Conservation (phyloP, 805 yeast species). For the Myxozyma nipponensis region DNA sequence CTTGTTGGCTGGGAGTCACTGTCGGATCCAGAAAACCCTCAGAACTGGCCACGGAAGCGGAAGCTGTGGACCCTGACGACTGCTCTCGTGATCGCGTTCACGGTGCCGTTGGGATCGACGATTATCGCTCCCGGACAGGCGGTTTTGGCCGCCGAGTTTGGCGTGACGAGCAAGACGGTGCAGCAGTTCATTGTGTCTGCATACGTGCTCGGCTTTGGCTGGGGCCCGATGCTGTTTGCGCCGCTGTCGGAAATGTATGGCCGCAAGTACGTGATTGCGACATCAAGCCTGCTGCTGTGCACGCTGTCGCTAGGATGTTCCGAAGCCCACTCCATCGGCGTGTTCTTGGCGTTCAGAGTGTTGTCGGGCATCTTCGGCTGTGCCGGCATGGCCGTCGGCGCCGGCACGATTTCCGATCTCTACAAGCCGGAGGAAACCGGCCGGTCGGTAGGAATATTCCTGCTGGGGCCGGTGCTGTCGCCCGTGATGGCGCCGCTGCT, state of each 20-base stretch:
- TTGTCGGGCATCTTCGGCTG: conserved; percentile 23
- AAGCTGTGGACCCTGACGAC: conserved; percentile 41
- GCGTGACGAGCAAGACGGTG: conserved; percentile 14
- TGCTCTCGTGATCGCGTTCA: conserved; percentile 25
- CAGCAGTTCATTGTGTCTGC: conserved; percentile 18
- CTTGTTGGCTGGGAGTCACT: conserved; percentile 32
- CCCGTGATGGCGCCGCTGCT: conserved; percentile 66
- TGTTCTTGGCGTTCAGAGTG: conserved; percentile 22
- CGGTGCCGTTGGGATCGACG: conserved; percentile 23
- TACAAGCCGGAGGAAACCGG: conserved; percentile 17
- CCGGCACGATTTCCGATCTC: conserved; percentile 26
- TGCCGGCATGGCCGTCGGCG: conserved; percentile 27
- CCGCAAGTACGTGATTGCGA: conserved; percentile 19
- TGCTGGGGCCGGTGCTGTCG: conserved; percentile 23
- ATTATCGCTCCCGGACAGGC: conserved; percentile 26
- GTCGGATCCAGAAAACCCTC: conserved; percentile 41
- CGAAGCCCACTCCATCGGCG: conserved; percentile 14
- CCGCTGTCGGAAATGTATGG: conserved; percentile 26
- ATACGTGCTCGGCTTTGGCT: conserved; percentile 27
- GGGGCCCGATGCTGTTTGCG: conserved; percentile 26
- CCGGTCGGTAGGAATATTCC: conserved; percentile 16
- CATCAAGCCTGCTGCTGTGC: conserved; percentile 16
- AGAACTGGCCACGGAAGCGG: conserved; percentile 34
- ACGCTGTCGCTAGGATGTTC: conserved; percentile 23
- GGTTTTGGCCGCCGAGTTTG: conserved; percentile 37